Evolutionary conservation across 192 early-diverging fungal species (phyloP).

Genomic region (Backusella mclennaniae): DNA sequence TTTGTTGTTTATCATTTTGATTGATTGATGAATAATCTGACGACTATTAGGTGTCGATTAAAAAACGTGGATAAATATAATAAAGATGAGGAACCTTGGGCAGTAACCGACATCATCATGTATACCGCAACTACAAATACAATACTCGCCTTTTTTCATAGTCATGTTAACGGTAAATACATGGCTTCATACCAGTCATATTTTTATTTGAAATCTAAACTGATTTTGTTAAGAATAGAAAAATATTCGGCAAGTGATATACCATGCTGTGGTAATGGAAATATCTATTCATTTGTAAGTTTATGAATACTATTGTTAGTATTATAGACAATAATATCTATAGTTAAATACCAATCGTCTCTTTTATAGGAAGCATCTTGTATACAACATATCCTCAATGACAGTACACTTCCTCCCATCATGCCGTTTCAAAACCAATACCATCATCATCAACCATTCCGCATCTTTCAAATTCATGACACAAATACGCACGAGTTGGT

Average conservation of each 20-base stretch:
- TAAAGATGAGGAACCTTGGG: slow-evolving; percentile 9
- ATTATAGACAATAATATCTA: neutral
- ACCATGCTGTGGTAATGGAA: slow-evolving; percentile 3
- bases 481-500: slow-evolving; percentile 2
- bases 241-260: neutral
- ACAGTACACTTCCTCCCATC: neutral
- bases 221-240: neutral
- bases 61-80: neutral
- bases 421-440: neutral
- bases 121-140: slow-evolving; percentile 18
- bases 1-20: neutral
- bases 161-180: slow-evolving; percentile 14
- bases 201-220: neutral
- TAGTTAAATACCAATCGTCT: neutral
- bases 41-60: slow-evolving; percentile 20
- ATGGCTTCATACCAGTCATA: too few relatives aligned
- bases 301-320: neutral
- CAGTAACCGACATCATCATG: slow-evolving; percentile 21
- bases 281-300: slow-evolving; percentile 2
- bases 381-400: neutral
- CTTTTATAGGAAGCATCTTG: neutral
- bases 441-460: neutral
- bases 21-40: neutral
- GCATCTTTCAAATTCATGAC: slow-evolving; percentile 18
- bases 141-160: slow-evolving; percentile 23